These are phyloP conservation scores for Dionaea muscipula DNA, from an alignment of 179 eudicot genomes.

Conservation along the genomic window DNA sequence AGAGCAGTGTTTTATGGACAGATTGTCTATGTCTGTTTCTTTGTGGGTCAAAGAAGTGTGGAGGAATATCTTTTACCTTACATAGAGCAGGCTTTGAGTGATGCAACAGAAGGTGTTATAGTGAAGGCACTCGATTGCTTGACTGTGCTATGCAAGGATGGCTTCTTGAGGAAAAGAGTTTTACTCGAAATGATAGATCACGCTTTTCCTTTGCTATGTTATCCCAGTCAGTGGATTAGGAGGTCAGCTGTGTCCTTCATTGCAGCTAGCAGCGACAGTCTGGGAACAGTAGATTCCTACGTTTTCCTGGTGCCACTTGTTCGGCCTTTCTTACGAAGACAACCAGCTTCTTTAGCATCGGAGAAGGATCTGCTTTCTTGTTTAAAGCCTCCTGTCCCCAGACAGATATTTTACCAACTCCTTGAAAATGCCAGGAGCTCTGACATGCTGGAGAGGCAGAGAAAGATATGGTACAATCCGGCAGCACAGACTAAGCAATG, in stretches of 20 bases:
- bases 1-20: slow-evolving; percentile 82
- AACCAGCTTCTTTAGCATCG: slow-evolving; percentile 77
- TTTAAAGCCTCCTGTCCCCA: slow-evolving; percentile 75
- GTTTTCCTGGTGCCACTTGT: slow-evolving; percentile 80
- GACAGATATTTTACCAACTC: slow-evolving; percentile 59
- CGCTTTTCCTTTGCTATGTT: slow-evolving; percentile 74
- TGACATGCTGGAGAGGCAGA: slow-evolving; percentile 97
- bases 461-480: slow-evolving; percentile 94
- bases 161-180: slow-evolving; percentile 63
- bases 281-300: slow-evolving; percentile 90
- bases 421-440: slow-evolving; percentile 70
- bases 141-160: slow-evolving; percentile 61
- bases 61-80: slow-evolving; percentile 94
- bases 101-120: slow-evolving; percentile 82
- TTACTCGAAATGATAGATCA: slow-evolving; percentile 83
- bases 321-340: slow-evolving; percentile 75
- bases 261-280: slow-evolving; percentile 75
- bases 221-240: slow-evolving; percentile 94
- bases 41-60: slow-evolving; percentile 95
- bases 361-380: slow-evolving; percentile 71
- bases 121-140: slow-evolving; percentile 87
- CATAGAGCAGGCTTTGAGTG: slow-evolving; percentile 85
- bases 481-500: slow-evolving; percentile 53
- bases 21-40: slow-evolving; percentile 85
- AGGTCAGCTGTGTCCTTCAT: slow-evolving; percentile 66